Conservation (phyloP, 163 green algal species). For the Chlorella variabilis region DNA sequence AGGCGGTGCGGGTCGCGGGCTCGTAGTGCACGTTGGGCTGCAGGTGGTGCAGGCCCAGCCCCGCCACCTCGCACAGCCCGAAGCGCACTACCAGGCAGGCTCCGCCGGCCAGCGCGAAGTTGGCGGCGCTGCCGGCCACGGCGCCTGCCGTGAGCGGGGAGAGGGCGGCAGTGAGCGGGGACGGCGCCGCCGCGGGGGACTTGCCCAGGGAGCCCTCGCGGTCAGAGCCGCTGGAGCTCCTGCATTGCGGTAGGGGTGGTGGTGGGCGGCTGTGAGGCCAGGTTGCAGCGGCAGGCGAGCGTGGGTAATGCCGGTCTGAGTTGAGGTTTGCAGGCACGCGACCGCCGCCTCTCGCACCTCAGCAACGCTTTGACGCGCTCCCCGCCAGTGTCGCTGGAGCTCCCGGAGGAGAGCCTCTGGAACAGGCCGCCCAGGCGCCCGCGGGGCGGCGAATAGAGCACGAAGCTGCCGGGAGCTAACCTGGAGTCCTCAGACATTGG, state of each 20-base stretch:
- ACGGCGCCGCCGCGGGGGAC: background rate
- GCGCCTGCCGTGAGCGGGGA: background rate
- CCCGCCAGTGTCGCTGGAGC: background rate
- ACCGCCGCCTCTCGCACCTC: background rate
- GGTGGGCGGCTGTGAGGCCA: background rate
- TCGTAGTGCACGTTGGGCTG: slow-evolving; percentile 44
- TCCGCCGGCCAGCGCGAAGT: slow-evolving; percentile 19
- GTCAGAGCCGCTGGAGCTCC: slow-evolving; percentile 1
- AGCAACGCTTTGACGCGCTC: background rate
- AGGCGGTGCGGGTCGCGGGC: slow-evolving; percentile 9
- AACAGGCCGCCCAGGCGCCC: background rate
- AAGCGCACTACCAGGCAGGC: slow-evolving; percentile 32
- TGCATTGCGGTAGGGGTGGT: background rate
- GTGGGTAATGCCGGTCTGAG: no score
- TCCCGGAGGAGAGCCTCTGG: background rate
- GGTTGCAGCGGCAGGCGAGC: background rate
- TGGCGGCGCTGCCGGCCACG: background rate
- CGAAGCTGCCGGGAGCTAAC: background rate
- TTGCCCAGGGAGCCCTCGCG: background rate
- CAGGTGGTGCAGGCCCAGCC: slow-evolving; percentile 23
- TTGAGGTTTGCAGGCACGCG: no score
- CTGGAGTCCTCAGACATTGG: background rate
- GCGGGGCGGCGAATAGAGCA: background rate
- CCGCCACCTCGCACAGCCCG: slow-evolving; percentile 31
- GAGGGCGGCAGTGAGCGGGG: background rate